Conservation (phyloP, 805 yeast species). For the Myxozyma neglecta region DNA sequence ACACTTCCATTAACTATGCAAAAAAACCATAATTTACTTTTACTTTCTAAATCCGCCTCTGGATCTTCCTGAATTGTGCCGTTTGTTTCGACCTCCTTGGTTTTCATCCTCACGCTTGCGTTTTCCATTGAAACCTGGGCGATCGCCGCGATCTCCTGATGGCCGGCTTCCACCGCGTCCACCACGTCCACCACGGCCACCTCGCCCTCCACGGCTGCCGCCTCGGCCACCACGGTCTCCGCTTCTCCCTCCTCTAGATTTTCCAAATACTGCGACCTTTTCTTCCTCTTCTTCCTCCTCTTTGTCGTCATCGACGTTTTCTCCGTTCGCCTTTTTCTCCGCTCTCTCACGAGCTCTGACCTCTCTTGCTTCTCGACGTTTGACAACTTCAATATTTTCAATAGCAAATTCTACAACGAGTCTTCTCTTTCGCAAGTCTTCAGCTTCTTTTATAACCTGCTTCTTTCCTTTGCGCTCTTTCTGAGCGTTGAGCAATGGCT, state of each 20-base stretch:
- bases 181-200: background rate
- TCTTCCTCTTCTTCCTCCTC: conserved; percentile 4
- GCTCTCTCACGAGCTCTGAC: background rate
- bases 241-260: background rate
- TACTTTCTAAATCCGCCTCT: background rate
- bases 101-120: conserved; percentile 8
- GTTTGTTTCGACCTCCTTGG: background rate
- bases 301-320: background rate
- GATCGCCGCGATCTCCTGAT: background rate
- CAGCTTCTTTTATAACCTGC: conserved; percentile 21
- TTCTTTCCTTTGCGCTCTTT: background rate
- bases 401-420: conserved; percentile 93
- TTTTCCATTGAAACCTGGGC: background rate
- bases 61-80: conserved; percentile 1
- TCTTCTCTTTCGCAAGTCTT: conserved; percentile 58
- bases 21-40: background rate
- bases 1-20: background rate
- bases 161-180: background rate
- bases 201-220: background rate
- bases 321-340: conserved; percentile 1
- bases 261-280: background rate
- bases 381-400: conserved; percentile 90
- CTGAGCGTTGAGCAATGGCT: conserved; percentile 28
- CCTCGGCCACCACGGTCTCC: background rate
- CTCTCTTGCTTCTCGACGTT: conserved; percentile 72